Evolutionary conservation across 225 moss, liverwort and hornwort species (phyloP).

Genomic region (Marchantia paleacea): DNA sequence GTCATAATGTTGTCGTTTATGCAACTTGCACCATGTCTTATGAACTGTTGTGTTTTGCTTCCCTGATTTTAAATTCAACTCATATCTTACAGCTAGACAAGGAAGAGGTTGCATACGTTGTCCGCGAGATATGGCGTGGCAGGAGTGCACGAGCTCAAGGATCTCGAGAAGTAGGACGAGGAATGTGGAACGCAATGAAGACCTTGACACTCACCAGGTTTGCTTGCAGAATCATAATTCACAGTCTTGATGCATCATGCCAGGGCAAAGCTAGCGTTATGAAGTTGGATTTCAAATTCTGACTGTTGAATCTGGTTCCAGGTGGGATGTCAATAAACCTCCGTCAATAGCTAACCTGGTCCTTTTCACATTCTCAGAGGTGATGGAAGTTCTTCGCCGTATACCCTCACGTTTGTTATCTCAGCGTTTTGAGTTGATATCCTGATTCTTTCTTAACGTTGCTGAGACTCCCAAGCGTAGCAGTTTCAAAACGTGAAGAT

Average conservation of each 20-base stretch:
- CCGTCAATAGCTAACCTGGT: conserved; percentile 81
- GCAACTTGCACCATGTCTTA: background rate
- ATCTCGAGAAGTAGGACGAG: conserved; percentile 76
- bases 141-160: conserved; percentile 89
- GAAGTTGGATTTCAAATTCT: background rate
- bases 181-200: conserved; percentile 98
- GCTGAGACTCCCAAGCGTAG: too few species aligned
- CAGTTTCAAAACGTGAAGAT: too few species aligned
- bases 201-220: conserved; percentile 91
- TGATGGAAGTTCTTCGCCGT: conserved; percentile 1
- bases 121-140: conserved; percentile 96
- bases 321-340: conserved; percentile 78
- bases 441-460: too few species aligned
- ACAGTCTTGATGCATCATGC: background rate
- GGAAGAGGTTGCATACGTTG: conserved; percentile 86
- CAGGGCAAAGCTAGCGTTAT: background rate
- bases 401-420: too few species aligned
- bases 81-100: conserved; percentile 65
- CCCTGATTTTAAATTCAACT: background rate
- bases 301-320: conserved; percentile 30
- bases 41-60: background rate
- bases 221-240: background rate
- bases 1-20: background rate
- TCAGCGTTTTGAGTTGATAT: too few species aligned
- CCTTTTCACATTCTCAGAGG: conserved; percentile 83